Evolutionary conservation across 768 basidiomycete genomes (phyloP), one percentile per base, ranked within the genome.

Genomic region (Xerocomellus dryophilus): DNA sequence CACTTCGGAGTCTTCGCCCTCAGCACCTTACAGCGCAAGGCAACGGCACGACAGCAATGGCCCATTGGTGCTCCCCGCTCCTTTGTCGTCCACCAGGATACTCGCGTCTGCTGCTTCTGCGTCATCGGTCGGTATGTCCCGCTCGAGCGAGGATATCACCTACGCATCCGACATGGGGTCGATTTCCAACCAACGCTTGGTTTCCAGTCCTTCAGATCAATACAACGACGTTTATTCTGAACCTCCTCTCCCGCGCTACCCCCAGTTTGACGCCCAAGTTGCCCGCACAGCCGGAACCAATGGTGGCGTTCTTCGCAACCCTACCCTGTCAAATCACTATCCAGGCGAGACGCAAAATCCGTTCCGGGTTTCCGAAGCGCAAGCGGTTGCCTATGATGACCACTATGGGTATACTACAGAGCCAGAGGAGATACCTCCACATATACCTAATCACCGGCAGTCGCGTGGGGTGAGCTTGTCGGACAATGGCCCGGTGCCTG

Each of bases 401-500:
- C 60, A 71, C 56, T 65, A 67, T 61, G 54, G 68, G 46, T 72
- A 71, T 53, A 58, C 53, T 32, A 58, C 64, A 29, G 75, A 78
- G 44, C 66, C 70, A 20, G 77, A 77, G 58, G 75, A 78, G 48
- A 48, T 63, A 10, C 54, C 40, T 27, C 60, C 47, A n/a, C 63
- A 36, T 11, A 35, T 64, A 25, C 43, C 47, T 38, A 56, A 38
- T 32, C 59, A 44, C 18, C 61, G 61, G 43, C 62, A 60, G 45
- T 66, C 71, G 6, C 81, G 89, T 11, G 92, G 94, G 21, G 79
- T 97, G 44, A 85, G 85, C 42, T 71, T 98, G 51, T 81, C 81
- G 50, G 95, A 98, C 60, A 74, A 81, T 62, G 95, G 95, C 14
- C 92, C 91, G 36, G 88, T 94, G 2, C 85, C 89, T 38, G 81